Evolutionary conservation across 371 early-diverging fungal genomes (phyloP), one percentile per base, ranked within the genome.

Genomic region (Vavraia culicis): DNA sequence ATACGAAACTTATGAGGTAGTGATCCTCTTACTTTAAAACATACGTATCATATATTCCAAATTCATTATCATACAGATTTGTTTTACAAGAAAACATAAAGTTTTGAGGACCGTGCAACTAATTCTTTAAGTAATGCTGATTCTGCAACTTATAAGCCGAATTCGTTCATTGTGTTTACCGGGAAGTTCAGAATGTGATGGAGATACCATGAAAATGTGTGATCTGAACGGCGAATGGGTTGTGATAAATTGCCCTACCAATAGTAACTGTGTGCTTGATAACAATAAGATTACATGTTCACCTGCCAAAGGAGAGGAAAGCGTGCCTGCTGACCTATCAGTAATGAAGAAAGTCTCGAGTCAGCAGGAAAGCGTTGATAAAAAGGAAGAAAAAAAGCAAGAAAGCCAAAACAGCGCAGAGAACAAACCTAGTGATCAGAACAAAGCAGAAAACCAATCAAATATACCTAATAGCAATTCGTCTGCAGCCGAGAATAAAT

Each of bases 191-290:
- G 49, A 54, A 40, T 66, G 66, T 51, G 37, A 14, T 11, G 52
- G 46, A 31, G 59, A 62, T 37, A 51, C 43, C 19, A 37, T 62
- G 42, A 37, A 49, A 9, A 40, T 62, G 13, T 66, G 66, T 44
- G 62, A 52, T 41, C 42, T 55, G 33, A 55, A 59, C 27, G 59
- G 56, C 10, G 33, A 54, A 4, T 62, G 58, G 58, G 38, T 59
- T 14, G 15, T 31, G 10, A 48, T 49, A 13, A 59, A 61, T 23
- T 66, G 66, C 37, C 63, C 66, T 8, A 19, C 41, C 14, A 53
- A 40, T 11, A 57, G 49, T 5, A 27, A 35, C 16, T 64, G 65
- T 42, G n/a, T 14, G 9, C 38, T 58, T n/a, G 43, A 40, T 19
- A 43, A 53, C 13, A 42, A 41, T 14, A 27, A 19, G 8, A 39